phyloP scores from a whole-genome alignment of 805 yeast species.

The Soucietia sequanensis region DNA sequence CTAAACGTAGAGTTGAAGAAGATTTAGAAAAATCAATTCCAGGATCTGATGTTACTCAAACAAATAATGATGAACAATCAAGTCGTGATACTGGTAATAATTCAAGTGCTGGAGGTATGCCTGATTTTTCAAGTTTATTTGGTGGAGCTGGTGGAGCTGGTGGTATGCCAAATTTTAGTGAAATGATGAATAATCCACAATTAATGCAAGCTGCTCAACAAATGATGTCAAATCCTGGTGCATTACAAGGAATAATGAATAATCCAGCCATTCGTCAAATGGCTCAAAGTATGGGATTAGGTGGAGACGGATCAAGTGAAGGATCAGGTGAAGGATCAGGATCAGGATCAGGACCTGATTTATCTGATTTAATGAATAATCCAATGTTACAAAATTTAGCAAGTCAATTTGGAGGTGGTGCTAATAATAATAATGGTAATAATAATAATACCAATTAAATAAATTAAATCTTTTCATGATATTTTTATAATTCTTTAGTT shows the following conservation, averaged over 20 bases:
- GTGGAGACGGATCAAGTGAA: conserved; percentile 58
- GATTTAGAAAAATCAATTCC: conserved; percentile 50
- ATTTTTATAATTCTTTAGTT: too few species aligned
- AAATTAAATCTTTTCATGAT: too few species aligned
- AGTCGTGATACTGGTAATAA: conserved; percentile 20
- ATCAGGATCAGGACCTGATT: conserved; percentile 45
- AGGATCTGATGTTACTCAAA: conserved; percentile 26
- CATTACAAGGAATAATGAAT: conserved; percentile 69
- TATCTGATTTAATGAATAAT: conserved; percentile 74
- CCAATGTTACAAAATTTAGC: conserved; percentile 77
- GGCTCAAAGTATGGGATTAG: conserved; percentile 76
- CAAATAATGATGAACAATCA: conserved; percentile 19
- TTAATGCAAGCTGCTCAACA: conserved; percentile 85
- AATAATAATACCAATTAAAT: conserved; percentile 2
- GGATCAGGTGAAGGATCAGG: conserved; percentile 8
- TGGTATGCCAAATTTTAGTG: conserved; percentile 66
- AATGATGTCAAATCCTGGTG: conserved; percentile 83
- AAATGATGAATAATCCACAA: conserved; percentile 87
- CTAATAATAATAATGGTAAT: conserved; percentile 3
- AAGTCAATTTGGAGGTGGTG: conserved; percentile 62
- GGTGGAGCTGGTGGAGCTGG: conserved; percentile 53
- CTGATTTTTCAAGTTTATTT: conserved; percentile 71
- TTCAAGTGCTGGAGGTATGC: conserved; percentile 46
- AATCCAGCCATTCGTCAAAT: conserved; percentile 80
- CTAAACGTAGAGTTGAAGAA: conserved; percentile 81